Evolutionary conservation across 331 rosid species (phyloP), one percentile per base, ranked within the genome.

Genomic region (Ulmus americana): DNA sequence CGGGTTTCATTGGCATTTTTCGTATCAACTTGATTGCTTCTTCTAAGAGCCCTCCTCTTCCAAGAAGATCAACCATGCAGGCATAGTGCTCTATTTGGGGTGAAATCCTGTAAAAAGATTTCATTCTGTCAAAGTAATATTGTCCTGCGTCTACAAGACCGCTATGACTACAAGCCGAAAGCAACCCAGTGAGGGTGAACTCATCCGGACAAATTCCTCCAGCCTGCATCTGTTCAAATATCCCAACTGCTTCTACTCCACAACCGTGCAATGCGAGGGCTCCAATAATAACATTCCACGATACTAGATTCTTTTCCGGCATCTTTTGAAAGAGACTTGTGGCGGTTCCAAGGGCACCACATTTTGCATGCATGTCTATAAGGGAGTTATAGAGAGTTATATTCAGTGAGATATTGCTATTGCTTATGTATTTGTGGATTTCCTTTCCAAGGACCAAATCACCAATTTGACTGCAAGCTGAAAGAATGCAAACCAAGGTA

Each of bases 41-140:
- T 70, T 74, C 78, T 44, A 85, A 45, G 42, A 71, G 68, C 6
- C 95, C 90, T 6, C 79, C 69, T 15, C 87, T 65, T 46, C 97
- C 92, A 28, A 90, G 74, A 54, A 87, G 84, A 74, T 87, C 87
- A 38, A 90, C 79, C 90, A 87, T 71, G 83, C 97, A 90, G 14
- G 90, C 84, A 71, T 80, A 85, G 68, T 83, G 97, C 74, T 74
- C 83, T 39, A 90, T 76, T 72, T 80, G 83, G 11, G 81, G 90
- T 12, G 68, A 69, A 53, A 86, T 73, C 16, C 77, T 47, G 14
- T 76, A 84, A 40, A 58, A 15, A 5, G 76, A 76, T 51, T 45
- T 76, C 90, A 90, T 90, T 35, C 57, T 70, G 65, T 72, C 79
- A 50, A 86, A 90, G 63, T 79, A 83, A 65, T 62, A 48, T 49